A percentile compares a stretch with the other conserved stretches of the same genome.
Conservation (phyloP, 306 rosid genomes). For the Lithocarpus polystachyus region DNA sequence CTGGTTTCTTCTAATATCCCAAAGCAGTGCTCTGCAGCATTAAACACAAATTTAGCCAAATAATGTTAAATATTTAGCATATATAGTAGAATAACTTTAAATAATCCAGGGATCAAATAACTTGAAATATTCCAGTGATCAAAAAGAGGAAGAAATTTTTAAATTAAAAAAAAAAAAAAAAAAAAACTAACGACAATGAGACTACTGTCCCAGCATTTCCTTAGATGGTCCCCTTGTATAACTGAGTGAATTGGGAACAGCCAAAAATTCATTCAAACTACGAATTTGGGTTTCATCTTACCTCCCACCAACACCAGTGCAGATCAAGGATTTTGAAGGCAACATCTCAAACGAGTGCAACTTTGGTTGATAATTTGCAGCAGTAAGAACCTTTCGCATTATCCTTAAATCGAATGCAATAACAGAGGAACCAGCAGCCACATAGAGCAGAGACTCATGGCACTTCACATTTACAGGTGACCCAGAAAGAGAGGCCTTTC, state of each 20-base stretch:
- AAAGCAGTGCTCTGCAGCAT: conserved; percentile 72
- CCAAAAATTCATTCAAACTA: neutral
- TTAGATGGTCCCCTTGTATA: neutral
- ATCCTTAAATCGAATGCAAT: conserved; percentile 73
- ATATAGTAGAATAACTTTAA: too few species aligned
- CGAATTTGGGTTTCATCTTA: conserved; percentile 16
- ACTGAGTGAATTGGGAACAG: neutral
- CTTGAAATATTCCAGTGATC: too few species aligned
- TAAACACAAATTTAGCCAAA: too few species aligned
- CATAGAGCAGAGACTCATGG: conserved; percentile 69
- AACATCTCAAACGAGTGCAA: conserved; percentile 54
- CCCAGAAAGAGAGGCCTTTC: conserved; percentile 63
- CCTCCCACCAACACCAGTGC: conserved; percentile 71
- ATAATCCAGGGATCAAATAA: too few species aligned
- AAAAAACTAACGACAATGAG: too few species aligned
- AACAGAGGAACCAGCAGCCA: conserved; percentile 69
- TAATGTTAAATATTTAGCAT: neutral
- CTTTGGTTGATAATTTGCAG: conserved; percentile 42
- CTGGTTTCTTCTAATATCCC: conserved; percentile 77
- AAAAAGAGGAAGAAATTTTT: too few species aligned
- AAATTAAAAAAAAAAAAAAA: too few species aligned
- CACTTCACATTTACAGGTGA: conserved; percentile 64
- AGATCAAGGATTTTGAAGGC: conserved; percentile 68
- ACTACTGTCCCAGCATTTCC: neutral
- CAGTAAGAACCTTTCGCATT: conserved; percentile 63